Evolutionary conservation across 2,329 filamentous ascomycete species (phyloP), one percentile per base, ranked within the genome.

Genomic region (Penicillium sp.): DNA sequence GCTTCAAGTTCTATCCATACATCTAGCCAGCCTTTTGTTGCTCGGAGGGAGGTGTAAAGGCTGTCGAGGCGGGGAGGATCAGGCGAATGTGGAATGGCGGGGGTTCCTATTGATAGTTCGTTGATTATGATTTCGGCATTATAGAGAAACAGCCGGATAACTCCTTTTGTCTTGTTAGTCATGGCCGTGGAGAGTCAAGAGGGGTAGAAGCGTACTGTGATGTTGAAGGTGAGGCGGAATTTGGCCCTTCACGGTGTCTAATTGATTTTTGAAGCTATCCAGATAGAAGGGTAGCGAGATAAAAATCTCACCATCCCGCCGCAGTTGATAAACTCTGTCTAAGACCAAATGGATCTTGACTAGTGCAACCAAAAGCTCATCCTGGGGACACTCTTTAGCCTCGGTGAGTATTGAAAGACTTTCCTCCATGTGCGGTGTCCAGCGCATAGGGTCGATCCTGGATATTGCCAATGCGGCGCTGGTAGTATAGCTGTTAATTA

Each of bases 381-480:
- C 85, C 2, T 77, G 76, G 0, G 77, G 72, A 25, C 74, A 75
- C 54, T 85, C 81, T 8, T 75, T 75, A 1, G 76, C 70, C 16
- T 76, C 71, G 5, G 75, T 71, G 0, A 88, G 70, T 2, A 76
- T 61, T 5, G 76, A 69, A 1, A 87, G 71, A 36, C 79, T 83
- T 36, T 86, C 83, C 31, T 86, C 83, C 75, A 87, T 80, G 50
- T 85, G 79, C 1, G 79, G 62, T 0, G 80, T 85, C 85, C 85
- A 88, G 2, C 74, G 76, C 48, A 87, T 72, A 2, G 77, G 65
- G 51, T 86, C 82, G 4, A 68, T 63, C 47, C 49, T 60, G 4
- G 52, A 63, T 55, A 65, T 59, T 31, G 71, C 51, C 74, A 79
- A 3, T 66, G 72, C 47, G 73, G 68, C 55, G 70, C 68, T 57